These are phyloP conservation scores for Kodamaea anthophila DNA, from an alignment of 1,139 yeast species.

Conservation along the genomic window DNA sequence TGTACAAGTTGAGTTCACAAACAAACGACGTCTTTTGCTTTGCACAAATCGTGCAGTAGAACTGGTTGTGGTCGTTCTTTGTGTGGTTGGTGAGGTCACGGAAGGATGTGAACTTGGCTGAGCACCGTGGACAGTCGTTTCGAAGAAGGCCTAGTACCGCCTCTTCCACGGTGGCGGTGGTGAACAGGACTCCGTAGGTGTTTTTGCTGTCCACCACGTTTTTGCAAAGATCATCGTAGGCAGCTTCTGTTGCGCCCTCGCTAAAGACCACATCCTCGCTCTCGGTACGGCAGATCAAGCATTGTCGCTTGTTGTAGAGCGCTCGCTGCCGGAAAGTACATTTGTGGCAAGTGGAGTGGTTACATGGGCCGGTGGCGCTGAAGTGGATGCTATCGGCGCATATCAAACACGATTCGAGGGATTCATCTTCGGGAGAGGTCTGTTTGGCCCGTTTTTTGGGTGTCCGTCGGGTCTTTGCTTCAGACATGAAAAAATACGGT, in stretches of 20 bases:
- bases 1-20: constrained; percentile 58
- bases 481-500: no score
- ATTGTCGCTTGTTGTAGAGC: constrained; percentile 62
- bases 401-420: constrained; percentile 61
- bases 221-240: constrained; percentile 30
- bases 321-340: constrained; percentile 85
- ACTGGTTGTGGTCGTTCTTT: constrained; percentile 52
- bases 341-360: constrained; percentile 74
- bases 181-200: constrained; percentile 47
- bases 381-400: constrained; percentile 69
- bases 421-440: neutral
- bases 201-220: constrained; percentile 3
- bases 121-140: constrained; percentile 55
- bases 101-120: constrained; percentile 38
- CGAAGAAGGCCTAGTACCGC: constrained; percentile 49
- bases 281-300: constrained; percentile 81
- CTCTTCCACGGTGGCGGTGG: constrained; percentile 35
- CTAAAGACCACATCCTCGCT: constrained; percentile 56
- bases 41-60: constrained; percentile 71
- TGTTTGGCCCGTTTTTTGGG: no score
- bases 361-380: constrained; percentile 75
- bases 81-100: constrained; percentile 62
- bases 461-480: no score
- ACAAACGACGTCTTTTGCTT: constrained; percentile 72
- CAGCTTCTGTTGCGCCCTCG: constrained; percentile 29